Evolutionary conservation across 2,329 filamentous ascomycete genomes (phyloP).

Genomic region (Diaporthe aspalathi): DNA sequence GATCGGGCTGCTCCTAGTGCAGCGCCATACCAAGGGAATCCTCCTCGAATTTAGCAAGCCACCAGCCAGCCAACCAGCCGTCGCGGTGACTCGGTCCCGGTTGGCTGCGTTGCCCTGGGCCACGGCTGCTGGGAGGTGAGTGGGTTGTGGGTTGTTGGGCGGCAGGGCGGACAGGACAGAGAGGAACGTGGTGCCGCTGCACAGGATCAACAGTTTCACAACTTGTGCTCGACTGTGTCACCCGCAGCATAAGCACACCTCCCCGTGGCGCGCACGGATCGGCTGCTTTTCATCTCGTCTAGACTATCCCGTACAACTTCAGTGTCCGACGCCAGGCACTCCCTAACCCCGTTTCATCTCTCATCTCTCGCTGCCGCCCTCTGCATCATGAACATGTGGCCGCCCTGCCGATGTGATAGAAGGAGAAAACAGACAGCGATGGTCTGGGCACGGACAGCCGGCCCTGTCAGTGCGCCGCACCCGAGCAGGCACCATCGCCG

Average conservation of each 20-base stretch:
- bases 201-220: constrained; percentile 33
- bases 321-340: neutral
- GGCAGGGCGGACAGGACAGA: neutral
- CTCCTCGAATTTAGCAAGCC: constrained; percentile 10
- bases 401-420: neutral
- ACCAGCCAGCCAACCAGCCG: neutral
- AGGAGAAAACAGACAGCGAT: neutral
- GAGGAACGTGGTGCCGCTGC: constrained; percentile 16
- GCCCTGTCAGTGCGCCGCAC: constrained; percentile 14
- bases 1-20: neutral
- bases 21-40: constrained; percentile 1
- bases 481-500: neutral
- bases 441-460: constrained; percentile 3
- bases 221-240: constrained; percentile 32
- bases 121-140: neutral
- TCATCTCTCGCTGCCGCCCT: neutral
- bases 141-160: neutral
- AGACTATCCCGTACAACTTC: constrained; percentile 25
- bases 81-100: neutral
- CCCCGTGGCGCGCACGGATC: constrained; percentile 30
- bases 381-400: neutral
- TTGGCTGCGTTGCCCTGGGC: neutral
- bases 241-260: constrained; percentile 29
- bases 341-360: neutral
- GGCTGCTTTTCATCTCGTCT: constrained; percentile 28